phyloP scores from a whole-genome alignment of 805 yeast species.

The Metschnikowia dekortorum region DNA sequence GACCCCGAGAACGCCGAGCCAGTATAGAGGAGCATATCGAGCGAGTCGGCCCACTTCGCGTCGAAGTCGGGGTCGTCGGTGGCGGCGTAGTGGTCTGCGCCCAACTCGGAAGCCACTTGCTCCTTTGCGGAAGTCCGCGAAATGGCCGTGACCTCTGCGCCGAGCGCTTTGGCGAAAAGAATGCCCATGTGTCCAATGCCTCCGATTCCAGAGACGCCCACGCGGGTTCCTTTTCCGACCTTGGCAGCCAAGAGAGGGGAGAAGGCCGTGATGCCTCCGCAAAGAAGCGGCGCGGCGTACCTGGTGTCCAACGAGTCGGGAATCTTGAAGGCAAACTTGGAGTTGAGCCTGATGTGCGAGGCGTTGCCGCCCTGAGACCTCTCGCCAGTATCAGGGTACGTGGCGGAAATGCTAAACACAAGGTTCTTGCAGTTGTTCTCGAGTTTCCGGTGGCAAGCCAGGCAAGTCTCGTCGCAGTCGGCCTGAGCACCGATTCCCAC shows the following conservation, averaged over 20 bases:
- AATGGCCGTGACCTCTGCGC: too few relatives aligned
- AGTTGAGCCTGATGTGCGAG: slow-evolving; percentile 8
- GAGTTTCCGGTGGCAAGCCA: slow-evolving; percentile 1
- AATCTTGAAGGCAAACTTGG: slow-evolving; percentile 10
- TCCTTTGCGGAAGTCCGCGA: too few relatives aligned
- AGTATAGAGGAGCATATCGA: too few relatives aligned
- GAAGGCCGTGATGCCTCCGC: slow-evolving; percentile 16
- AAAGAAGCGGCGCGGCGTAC: slow-evolving; percentile 12
- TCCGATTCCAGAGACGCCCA: too few relatives aligned
- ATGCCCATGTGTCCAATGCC: too few relatives aligned
- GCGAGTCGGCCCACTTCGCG: too few relatives aligned
- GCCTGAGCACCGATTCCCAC: slow-evolving; percentile 75
- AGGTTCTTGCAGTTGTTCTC: slow-evolving; percentile 9
- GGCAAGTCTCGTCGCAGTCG: slow-evolving; percentile 9
- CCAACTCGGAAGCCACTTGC: too few relatives aligned
- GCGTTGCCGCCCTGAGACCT: slow-evolving; percentile 10
- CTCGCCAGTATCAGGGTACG: slow-evolving; percentile 7
- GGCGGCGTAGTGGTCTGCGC: not conserved
- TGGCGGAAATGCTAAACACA: slow-evolving; percentile 5
- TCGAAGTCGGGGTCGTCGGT: too few relatives aligned
- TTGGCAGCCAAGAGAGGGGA: slow-evolving; percentile 6
- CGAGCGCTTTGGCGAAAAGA: not conserved
- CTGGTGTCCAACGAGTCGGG: slow-evolving; percentile 7
- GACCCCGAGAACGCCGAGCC: too few relatives aligned
- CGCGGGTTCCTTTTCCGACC: too few relatives aligned